Evolutionary conservation across 306 rosid genomes (phyloP).

Genomic region (Trichosanthes truncata): DNA sequence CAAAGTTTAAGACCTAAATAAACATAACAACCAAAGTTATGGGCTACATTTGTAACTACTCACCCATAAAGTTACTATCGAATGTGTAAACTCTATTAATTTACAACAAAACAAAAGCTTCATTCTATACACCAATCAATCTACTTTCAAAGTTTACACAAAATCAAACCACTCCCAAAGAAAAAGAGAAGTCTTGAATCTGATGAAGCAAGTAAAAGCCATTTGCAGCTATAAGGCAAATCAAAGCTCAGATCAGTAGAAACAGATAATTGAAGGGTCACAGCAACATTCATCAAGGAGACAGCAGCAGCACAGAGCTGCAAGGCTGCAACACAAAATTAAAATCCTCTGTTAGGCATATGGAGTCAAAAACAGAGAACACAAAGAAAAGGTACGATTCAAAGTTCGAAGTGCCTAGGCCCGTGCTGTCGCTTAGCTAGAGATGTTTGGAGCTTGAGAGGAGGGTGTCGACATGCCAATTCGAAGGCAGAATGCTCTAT

Average conservation of each 20-base stretch:
- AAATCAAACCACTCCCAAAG: not conserved
- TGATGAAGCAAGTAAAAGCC: not conserved
- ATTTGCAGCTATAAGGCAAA: not conserved
- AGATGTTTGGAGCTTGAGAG: not conserved
- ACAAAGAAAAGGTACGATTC: not conserved
- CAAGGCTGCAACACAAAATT: slow-evolving; percentile 38
- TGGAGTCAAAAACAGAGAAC: not conserved
- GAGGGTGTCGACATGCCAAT: not conserved
- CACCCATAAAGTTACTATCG: not conserved
- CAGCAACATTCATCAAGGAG: slow-evolving; percentile 78
- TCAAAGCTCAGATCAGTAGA: not conserved
- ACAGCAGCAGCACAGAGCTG: slow-evolving; percentile 79
- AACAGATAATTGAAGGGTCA: slow-evolving; percentile 51
- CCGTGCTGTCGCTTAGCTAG: not conserved
- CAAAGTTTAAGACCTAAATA: too few species aligned
- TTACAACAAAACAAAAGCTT: not conserved
- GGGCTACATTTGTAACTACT: too few species aligned
- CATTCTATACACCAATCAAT: not conserved
- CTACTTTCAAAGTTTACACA: not conserved
- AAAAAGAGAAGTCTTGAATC: not conserved
- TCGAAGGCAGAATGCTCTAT: not conserved
- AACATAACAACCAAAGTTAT: too few species aligned
- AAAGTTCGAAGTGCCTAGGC: not conserved
- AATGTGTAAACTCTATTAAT: not conserved
- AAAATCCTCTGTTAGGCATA: not conserved